Evolutionary conservation across 306 rosid species (phyloP).

Genomic region (Glycine latifolia): DNA sequence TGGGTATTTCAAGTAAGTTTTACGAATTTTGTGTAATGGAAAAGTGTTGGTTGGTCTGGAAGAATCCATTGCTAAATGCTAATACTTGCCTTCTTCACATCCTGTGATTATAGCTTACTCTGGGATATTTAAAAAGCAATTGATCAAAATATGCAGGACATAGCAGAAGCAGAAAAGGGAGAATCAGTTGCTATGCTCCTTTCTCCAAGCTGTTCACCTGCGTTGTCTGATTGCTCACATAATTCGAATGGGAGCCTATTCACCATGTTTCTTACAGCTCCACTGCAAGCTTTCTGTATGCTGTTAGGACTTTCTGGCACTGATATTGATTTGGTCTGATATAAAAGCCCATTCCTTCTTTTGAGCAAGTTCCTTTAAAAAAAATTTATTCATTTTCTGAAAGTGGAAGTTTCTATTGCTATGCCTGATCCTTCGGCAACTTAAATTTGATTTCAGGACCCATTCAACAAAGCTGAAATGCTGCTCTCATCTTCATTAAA

Average conservation of each 20-base stretch:
- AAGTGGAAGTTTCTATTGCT: constrained; percentile 33
- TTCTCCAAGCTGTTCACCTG: constrained; percentile 69
- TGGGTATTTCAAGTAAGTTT: constrained; percentile 22
- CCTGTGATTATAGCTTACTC: constrained; percentile 17
- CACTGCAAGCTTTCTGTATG: constrained; percentile 87
- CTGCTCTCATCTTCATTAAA: constrained; percentile 69
- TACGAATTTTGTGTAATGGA: constrained; percentile 5
- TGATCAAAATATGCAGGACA: constrained; percentile 57
- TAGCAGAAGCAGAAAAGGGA: constrained; percentile 82
- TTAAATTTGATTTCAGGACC: constrained; percentile 66
- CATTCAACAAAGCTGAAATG: constrained; percentile 71
- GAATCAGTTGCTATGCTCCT: constrained; percentile 92
- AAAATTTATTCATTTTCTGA: constrained; percentile 20
- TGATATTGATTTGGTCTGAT: constrained; percentile 75
- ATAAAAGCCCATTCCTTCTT: constrained; percentile 26
- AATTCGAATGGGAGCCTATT: constrained; percentile 79
- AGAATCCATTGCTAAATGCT: constrained; percentile 26
- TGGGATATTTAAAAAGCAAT: constrained; percentile 30
- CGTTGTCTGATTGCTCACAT: constrained; percentile 54
- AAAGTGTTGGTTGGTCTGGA: background rate
- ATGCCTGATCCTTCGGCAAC: constrained; percentile 19
- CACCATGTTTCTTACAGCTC: constrained; percentile 93
- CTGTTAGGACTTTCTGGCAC: constrained; percentile 77
- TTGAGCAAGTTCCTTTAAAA: background rate
- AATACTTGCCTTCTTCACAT: constrained; percentile 14